Conservation (phyloP, 495 filamentous ascomycete species). For the Tetracladium setigerum region DNA sequence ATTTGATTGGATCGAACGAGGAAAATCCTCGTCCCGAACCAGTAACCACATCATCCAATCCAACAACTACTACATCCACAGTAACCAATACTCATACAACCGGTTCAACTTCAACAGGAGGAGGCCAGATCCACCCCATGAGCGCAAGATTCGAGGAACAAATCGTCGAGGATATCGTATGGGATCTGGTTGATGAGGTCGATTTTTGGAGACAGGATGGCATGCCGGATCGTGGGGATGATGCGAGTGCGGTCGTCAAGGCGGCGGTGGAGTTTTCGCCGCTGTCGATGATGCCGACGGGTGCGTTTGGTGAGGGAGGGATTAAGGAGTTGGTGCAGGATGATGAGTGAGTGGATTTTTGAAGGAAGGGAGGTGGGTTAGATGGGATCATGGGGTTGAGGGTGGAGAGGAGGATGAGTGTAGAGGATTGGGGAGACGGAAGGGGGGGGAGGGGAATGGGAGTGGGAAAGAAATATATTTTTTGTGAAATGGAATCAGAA, state of each 20-base stretch:
- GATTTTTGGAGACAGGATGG: conserved; percentile 69
- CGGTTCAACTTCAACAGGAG: conserved; percentile 4
- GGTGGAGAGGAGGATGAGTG: no score
- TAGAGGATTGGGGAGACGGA: no score
- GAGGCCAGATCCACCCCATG: conserved; percentile 51
- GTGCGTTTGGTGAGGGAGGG: conserved; percentile 27
- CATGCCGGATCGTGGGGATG: conserved; percentile 26
- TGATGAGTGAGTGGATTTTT: conserved; percentile 41
- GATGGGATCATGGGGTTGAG: no score
- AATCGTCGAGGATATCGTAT: conserved; percentile 89
- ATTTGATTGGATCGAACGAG: conserved; percentile 34
- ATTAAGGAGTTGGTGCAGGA: conserved; percentile 60
- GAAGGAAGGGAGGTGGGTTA: no score
- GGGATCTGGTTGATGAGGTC: conserved; percentile 87
- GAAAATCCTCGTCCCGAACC: conserved; percentile 8
- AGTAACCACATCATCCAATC: no score
- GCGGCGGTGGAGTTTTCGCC: conserved; percentile 10
- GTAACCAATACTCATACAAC: not conserved
- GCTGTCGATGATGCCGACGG: not conserved
- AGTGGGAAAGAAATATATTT: no score
- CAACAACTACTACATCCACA: no score
- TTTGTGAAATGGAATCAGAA: no score
- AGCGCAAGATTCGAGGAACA: conserved; percentile 85
- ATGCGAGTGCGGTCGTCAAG: conserved; percentile 29
- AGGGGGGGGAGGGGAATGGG: no score